Conservation (phyloP, 2,329 filamentous ascomycete species). For the Akanthomyces lecanii region DNA sequence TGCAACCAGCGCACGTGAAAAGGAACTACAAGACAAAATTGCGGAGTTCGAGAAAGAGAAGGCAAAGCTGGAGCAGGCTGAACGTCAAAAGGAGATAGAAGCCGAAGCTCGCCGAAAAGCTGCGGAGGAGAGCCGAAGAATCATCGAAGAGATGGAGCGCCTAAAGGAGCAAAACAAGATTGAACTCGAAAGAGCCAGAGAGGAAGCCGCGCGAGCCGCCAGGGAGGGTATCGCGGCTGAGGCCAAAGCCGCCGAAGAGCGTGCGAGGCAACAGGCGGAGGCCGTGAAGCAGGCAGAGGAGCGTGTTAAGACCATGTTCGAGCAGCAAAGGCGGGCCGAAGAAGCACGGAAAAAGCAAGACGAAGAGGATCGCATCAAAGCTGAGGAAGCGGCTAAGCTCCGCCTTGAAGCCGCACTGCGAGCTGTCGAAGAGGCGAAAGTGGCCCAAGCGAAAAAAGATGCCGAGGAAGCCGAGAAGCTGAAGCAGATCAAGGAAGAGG, state of each 20-base stretch:
- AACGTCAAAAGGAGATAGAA: slow-evolving; percentile 34
- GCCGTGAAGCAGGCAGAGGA: slow-evolving; percentile 34
- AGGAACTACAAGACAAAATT: slow-evolving; percentile 42
- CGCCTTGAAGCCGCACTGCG: slow-evolving; percentile 40
- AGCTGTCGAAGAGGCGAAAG: slow-evolving; percentile 39
- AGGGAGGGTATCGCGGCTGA: slow-evolving; percentile 42
- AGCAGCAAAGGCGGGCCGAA: slow-evolving; percentile 39
- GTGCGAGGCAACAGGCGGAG: slow-evolving; percentile 33
- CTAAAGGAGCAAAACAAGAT: slow-evolving; percentile 43
- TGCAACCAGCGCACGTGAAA: slow-evolving; percentile 21
- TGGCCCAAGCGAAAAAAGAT: slow-evolving; percentile 36
- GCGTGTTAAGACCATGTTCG: slow-evolving; percentile 35
- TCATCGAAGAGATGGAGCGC: slow-evolving; percentile 38
- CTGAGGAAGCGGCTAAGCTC: slow-evolving; percentile 44
- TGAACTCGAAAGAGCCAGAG: slow-evolving; percentile 45
- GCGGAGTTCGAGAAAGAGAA: slow-evolving; percentile 27
- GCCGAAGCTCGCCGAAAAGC: slow-evolving; percentile 35
- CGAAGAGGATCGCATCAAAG: slow-evolving; percentile 36
- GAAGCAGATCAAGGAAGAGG: slow-evolving; percentile 36
- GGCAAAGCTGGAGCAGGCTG: slow-evolving; percentile 37
- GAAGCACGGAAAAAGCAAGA: slow-evolving; percentile 40
- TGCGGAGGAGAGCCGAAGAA: slow-evolving; percentile 39
- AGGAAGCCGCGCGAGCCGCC: slow-evolving; percentile 43
- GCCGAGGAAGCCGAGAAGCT: slow-evolving; percentile 42
- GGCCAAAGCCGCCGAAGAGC: slow-evolving; percentile 43